Conservation (phyloP, 495 filamentous ascomycete species). For the Aspergillus kassunensis region DNA sequence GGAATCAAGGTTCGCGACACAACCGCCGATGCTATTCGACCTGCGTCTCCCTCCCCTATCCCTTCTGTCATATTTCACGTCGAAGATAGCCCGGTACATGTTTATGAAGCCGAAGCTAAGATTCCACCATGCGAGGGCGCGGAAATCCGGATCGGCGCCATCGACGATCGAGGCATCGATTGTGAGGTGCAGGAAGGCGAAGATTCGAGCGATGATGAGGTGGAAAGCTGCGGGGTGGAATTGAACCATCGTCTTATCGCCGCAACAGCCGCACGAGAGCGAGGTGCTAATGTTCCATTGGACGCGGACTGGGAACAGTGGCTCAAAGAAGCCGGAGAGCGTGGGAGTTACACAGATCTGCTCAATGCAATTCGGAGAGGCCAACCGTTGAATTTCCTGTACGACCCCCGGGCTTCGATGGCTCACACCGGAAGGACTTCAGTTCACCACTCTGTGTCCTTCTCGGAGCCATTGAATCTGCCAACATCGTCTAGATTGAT, state of each 20-base stretch:
- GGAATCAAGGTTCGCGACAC: constrained; percentile 72
- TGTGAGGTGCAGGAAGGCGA: constrained; percentile 40
- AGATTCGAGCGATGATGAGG: constrained; percentile 63
- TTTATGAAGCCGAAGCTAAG: constrained; percentile 29
- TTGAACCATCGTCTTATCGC: constrained; percentile 71
- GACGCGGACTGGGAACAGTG: constrained; percentile 85
- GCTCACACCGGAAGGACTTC: constrained; percentile 18
- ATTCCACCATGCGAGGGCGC: constrained; percentile 27
- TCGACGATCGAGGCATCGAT: constrained; percentile 24
- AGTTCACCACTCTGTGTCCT: constrained; percentile 13
- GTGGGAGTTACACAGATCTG: constrained; percentile 43
- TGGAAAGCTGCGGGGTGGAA: constrained; percentile 67
- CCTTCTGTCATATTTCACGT: constrained; percentile 34
- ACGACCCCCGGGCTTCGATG: constrained; percentile 24
- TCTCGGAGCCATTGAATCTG: constrained; percentile 22
- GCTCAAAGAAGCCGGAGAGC: constrained; percentile 74
- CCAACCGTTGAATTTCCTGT: constrained; percentile 32
- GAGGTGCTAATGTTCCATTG: constrained; percentile 59
- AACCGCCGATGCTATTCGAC: constrained; percentile 62
- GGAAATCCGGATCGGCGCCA: constrained; percentile 20
- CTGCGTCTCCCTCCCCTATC: constrained; percentile 28
- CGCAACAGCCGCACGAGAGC: constrained; percentile 60
- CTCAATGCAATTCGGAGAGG: constrained; percentile 39
- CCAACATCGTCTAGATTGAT: constrained; percentile 15
- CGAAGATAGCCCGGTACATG: constrained; percentile 29